Conservation (phyloP, 495 filamentous ascomycete species). For the Jackrogersella multiformis region DNA sequence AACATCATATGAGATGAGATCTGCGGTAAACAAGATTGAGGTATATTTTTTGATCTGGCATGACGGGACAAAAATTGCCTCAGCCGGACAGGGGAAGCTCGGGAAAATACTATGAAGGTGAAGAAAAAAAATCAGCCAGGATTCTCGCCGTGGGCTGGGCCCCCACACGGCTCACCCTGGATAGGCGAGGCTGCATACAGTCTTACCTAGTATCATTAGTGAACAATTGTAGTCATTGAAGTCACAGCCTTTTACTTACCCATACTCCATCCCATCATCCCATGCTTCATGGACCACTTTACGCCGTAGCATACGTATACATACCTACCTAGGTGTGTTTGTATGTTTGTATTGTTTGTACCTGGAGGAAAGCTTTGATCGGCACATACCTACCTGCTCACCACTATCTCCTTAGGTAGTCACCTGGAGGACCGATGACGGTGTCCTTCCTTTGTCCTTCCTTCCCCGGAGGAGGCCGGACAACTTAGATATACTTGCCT, state of each 20-base stretch:
- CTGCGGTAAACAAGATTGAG: constrained; percentile 33
- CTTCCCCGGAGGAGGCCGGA: constrained; percentile 1
- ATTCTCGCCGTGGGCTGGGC: constrained; percentile 14
- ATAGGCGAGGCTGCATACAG: constrained; percentile 37
- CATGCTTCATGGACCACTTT: constrained; percentile 17
- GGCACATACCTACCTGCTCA: constrained; percentile 4
- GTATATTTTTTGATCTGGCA: constrained; percentile 27
- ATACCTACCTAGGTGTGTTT: too few species aligned
- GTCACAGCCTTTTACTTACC: constrained; percentile 17
- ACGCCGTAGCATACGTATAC: constrained; percentile 16
- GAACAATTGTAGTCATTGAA: constrained; percentile 38
- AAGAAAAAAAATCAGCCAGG: constrained; percentile 34
- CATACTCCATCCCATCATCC: background rate
- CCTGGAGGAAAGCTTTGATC: constrained; percentile 27
- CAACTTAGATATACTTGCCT: background rate
- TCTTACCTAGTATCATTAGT: constrained; percentile 29
- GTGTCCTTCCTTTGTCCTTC: constrained; percentile 16
- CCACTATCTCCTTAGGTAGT: constrained; percentile 12
- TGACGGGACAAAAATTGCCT: constrained; percentile 32
- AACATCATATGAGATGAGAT: constrained; percentile 18
- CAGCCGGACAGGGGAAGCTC: constrained; percentile 30
- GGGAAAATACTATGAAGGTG: constrained; percentile 14
- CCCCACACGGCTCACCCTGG: constrained; percentile 31
- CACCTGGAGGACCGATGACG: constrained; percentile 36
- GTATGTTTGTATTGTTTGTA: too few species aligned